Evolutionary conservation across 225 moss, liverwort and hornwort species (phyloP).

Genomic region (Pseudisothecium myosuroides): DNA sequence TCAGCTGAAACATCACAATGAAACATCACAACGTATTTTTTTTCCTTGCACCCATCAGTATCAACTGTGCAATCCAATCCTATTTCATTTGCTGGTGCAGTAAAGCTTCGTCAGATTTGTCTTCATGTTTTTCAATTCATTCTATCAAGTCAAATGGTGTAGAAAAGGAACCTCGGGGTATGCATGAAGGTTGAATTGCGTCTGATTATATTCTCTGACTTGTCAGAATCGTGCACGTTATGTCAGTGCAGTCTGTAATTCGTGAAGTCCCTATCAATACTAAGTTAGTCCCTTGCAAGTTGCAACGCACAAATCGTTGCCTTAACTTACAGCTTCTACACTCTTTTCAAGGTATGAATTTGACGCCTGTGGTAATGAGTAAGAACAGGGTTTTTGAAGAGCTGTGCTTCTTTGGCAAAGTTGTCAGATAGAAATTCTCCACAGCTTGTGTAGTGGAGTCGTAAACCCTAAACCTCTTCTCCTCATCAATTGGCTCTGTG

Average conservation of each 20-base stretch:
- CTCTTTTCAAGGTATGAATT: background rate
- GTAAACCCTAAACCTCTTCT: background rate
- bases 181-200: background rate
- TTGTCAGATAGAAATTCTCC: background rate
- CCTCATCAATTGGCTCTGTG: background rate
- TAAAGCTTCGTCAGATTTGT: background rate
- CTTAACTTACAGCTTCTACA: background rate
- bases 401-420: no score
- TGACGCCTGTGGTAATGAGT: background rate
- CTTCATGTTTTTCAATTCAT: background rate
- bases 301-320: background rate
- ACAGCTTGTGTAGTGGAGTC: background rate
- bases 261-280: background rate
- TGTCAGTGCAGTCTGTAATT: background rate
- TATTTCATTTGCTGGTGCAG: background rate
- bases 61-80: background rate
- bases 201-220: background rate
- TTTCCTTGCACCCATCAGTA: background rate
- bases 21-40: background rate
- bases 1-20: constrained; percentile 1
- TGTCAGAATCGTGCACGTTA: background rate
- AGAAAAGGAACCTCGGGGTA: background rate
- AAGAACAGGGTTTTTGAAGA: background rate
- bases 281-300: background rate
- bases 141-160: background rate